Evolutionary conservation across 768 basidiomycete species (phyloP).

Genomic region (Leucocoprinus birnbaumii): DNA sequence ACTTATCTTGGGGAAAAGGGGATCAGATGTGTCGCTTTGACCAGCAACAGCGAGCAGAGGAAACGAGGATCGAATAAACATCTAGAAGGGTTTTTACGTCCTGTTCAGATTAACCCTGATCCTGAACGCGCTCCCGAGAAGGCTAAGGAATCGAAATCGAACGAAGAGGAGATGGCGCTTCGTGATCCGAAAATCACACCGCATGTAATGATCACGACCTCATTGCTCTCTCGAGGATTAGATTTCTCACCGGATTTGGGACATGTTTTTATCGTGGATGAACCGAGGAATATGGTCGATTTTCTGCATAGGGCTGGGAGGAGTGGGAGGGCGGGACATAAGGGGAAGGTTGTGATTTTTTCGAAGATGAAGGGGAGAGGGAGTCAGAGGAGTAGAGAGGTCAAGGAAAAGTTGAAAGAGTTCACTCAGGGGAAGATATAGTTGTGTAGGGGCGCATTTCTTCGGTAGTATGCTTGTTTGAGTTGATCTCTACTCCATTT

Average conservation of each 20-base stretch:
- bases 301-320: constrained; percentile 91
- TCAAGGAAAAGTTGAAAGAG: constrained; percentile 48
- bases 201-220: constrained; percentile 84
- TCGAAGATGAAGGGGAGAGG: constrained; percentile 69
- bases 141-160: constrained; percentile 5
- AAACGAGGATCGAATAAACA: constrained; percentile 71
- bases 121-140: constrained; percentile 8
- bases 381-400: constrained; percentile 46
- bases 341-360: constrained; percentile 74
- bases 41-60: constrained; percentile 56
- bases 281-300: constrained; percentile 87
- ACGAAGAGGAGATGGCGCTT: not conserved
- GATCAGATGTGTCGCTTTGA: constrained; percentile 63
- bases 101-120: constrained; percentile 10
- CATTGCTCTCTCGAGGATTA: constrained; percentile 84
- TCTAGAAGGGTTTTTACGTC: constrained; percentile 69
- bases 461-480: no score
- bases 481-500: no score
- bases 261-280: constrained; percentile 85
- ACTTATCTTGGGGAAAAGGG: constrained; percentile 56
- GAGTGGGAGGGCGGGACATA: constrained; percentile 69
- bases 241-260: constrained; percentile 79
- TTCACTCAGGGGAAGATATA: not conserved
- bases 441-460: not conserved
- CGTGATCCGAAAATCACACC: constrained; percentile 38